Base-by-base conservation (phyloP, 2,329 filamentous ascomycete genomes). In the Aspergillus caelatus region DNA sequence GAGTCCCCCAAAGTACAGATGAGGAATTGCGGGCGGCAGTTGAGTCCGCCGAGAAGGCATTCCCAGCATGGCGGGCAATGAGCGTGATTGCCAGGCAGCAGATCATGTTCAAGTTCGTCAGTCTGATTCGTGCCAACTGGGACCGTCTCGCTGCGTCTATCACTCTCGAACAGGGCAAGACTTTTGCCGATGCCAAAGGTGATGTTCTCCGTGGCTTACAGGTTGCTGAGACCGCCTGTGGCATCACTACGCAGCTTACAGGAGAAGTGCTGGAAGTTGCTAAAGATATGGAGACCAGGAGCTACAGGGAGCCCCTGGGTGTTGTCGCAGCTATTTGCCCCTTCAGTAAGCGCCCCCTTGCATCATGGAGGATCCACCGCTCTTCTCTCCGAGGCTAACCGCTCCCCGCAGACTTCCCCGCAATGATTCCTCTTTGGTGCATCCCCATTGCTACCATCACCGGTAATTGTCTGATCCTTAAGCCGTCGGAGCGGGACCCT, bases 351-450 rank as follows among this genome's bases (percentile, higher is more conserved):
- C 80, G 28, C 16, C 41, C 59, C 21, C 41, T 21, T 30, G 32
- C 21, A 50, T 26, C 28, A 19, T 26, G 43, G n/a, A 19, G 26
- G 58, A 46, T 39, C 54, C 53, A 43, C 28, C n/a, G 12, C 32
- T n/a, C 41, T 34, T 43, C 61, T 58, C 39, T 30, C 60, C 61
- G 53, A 63, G 30, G 57, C 70, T 74, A 66, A 71, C 62, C 73
- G 34, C 39, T 34, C 61, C 55, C 61, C 53, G 28, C 65, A 86
- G 85, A 90, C 80, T 90, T 90, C 80, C 88, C 88, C 58, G 88
- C 88, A 66, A 90, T 90, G 88, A 90, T 90, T 76, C 88, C 88
- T 12, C 81, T 90, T 11, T 90, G 88, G 88, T 87, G 82, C 36
- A 88, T 90, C 46, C 88, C 88, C 10, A 82, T 89, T 65, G 87